phyloP scores from a whole-genome alignment of 2,329 filamentous ascomycete species.

The Ascochyta viciae-villosae region DNA sequence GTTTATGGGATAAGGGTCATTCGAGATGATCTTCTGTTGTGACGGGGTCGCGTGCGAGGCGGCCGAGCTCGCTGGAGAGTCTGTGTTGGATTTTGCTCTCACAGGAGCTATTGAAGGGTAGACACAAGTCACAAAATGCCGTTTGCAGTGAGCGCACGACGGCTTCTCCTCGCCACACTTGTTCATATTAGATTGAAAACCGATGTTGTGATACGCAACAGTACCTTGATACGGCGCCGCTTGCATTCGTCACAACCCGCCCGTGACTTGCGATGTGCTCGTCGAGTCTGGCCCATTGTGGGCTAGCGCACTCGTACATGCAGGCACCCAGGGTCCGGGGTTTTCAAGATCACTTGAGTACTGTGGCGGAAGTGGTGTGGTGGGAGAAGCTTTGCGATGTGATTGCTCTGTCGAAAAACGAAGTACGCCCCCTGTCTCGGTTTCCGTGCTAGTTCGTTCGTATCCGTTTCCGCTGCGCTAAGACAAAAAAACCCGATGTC shows the following conservation, averaged over 20 bases:
- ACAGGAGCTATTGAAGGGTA: conserved; percentile 1
- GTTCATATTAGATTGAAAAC: not conserved
- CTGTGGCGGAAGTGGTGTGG: not conserved
- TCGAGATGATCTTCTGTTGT: not conserved
- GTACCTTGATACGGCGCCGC: conserved; percentile 31
- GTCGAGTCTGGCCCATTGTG: conserved; percentile 18
- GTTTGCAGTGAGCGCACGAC: conserved; percentile 18
- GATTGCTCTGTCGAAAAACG: conserved; percentile 14
- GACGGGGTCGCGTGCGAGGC: not conserved
- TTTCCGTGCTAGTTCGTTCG: not conserved
- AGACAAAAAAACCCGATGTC: not conserved
- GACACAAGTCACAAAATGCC: conserved; percentile 15
- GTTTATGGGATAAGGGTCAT: not conserved
- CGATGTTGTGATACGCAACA: not conserved
- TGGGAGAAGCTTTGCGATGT: not conserved
- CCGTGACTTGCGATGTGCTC: conserved; percentile 28
- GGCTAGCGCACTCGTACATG: not conserved
- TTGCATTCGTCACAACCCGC: conserved; percentile 27
- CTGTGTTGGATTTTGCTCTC: conserved; percentile 1
- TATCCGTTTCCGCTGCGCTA: not conserved
- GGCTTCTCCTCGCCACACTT: conserved; percentile 25
- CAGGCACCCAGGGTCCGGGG: not conserved
- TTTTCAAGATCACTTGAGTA: not conserved
- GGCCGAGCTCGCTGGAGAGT: not conserved
- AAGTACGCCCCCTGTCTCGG: conserved; percentile 13